These are phyloP conservation scores for Botrytis tulipae DNA, from an alignment of 2,329 filamentous ascomycete species.

Conservation along the genomic window DNA sequence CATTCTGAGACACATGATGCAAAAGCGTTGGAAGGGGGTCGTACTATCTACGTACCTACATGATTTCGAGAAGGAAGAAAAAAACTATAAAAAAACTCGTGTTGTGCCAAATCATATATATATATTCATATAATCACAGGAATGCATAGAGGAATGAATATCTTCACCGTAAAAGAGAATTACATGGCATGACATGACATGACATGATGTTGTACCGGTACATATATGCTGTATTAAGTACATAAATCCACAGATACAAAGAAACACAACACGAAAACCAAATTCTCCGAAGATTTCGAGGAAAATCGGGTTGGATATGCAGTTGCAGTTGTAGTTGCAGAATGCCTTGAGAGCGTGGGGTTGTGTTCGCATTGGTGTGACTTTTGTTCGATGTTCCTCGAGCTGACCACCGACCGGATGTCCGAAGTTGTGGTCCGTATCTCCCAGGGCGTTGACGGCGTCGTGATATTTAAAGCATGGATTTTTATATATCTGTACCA, in stretches of 20 bases:
- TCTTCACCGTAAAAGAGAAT: not conserved
- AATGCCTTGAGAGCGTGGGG: not conserved
- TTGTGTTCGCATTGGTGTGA: not conserved
- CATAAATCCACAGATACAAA: not conserved
- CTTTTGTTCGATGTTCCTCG: not conserved
- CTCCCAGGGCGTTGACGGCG: not conserved
- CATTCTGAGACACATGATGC: constrained; percentile 7
- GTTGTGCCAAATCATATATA: not conserved
- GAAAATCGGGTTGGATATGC: not conserved
- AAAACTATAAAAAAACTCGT: not conserved
- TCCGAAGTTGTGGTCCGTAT: constrained; percentile 1
- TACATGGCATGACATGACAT: not conserved
- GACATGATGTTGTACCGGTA: not conserved
- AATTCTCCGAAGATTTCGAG: not conserved
- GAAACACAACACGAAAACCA: not conserved
- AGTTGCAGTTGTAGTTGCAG: not conserved
- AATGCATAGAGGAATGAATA: not conserved
- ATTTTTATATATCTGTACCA: not conserved
- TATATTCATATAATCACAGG: not conserved
- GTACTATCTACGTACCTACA: not conserved
- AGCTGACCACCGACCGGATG: not conserved
- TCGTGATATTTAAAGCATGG: not conserved
- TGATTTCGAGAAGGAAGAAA: too few relatives aligned
- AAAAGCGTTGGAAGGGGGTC: not conserved
- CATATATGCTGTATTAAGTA: not conserved